Evolutionary conservation across 495 filamentous ascomycete genomes (phyloP).

Genomic region (Venustampulla echinocandica): DNA sequence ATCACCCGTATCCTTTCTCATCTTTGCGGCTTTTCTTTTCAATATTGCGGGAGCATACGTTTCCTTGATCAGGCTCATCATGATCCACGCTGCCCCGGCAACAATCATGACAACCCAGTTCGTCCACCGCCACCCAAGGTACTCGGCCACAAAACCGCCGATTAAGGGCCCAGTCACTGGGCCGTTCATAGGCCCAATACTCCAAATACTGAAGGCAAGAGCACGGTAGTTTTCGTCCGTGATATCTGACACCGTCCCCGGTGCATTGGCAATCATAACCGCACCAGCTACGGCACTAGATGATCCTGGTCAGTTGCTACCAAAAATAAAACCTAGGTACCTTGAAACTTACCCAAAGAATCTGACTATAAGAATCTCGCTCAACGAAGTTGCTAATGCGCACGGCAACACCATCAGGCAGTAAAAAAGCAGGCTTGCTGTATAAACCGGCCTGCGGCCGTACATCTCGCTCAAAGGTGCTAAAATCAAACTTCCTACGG

Average conservation of each 20-base stretch:
- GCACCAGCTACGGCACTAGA: constrained; percentile 65
- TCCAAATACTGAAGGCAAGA: constrained; percentile 65
- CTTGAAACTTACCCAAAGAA: constrained; percentile 58
- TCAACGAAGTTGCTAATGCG: constrained; percentile 56
- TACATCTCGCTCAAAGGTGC: constrained; percentile 74
- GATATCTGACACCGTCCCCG: constrained; percentile 78
- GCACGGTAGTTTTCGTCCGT: constrained; percentile 60
- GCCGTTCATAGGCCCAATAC: constrained; percentile 72
- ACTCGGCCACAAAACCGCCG: constrained; percentile 67
- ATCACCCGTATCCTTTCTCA: constrained; percentile 68
- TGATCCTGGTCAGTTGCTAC: too few species aligned
- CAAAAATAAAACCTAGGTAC: too few species aligned
- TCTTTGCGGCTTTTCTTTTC: constrained; percentile 53
- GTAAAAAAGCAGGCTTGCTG: constrained; percentile 53
- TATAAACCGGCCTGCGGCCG: constrained; percentile 66
- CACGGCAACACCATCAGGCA: constrained; percentile 62
- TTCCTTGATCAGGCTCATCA: constrained; percentile 53
- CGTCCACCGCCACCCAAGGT: constrained; percentile 81
- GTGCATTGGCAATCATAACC: constrained; percentile 71
- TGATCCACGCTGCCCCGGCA: constrained; percentile 43
- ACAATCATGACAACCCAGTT: constrained; percentile 75
- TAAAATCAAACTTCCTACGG: constrained; percentile 60
- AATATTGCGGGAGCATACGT: constrained; percentile 73
- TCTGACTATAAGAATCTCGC: constrained; percentile 55
- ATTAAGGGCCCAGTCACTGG: constrained; percentile 54